Evolutionary conservation across 2,329 filamentous ascomycete genomes (phyloP), one percentile per base, ranked within the genome.

Genomic region (Penicillium sp.): DNA sequence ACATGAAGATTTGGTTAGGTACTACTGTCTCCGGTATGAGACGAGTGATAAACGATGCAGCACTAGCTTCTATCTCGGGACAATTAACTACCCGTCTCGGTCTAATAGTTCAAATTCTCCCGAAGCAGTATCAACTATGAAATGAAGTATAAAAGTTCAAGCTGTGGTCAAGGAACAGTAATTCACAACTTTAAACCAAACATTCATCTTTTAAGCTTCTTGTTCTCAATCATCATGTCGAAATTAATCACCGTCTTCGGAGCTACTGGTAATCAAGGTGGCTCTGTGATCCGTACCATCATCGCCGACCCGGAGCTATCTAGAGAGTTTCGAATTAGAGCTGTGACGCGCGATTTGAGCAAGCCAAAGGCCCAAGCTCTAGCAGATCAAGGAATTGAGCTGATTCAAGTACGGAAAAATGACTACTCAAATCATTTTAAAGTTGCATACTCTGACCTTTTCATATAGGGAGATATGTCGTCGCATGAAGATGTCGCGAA

Each of bases 171-270:
- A 19, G n/a, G 6, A 42, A 19, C 17, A 26, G 38, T 53, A 15
- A 45, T 45, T 26, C 1, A 45, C 12, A 13, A 13, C 19, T 26
- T 5, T 22, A 42, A 42, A 9, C 3, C 17, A 42, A 42, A 8
- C 6, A 6, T 22, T 42, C 17, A 3, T 19, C 19, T 9, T 19
- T 8, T 12, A 19, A 19, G 22, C 19, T 15, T 24, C 42, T 24
- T 9, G 22, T 4, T 26, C 13, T 45, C 19, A 24, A 45, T 19
- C 22, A 26, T 4, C 12, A 53, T 53, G 50, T 53, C 50, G 4
- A 53, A 53, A 38, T n/a, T 53, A 9, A 53, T 45, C 30, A 53
- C 50, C 28, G 33, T 53, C 33, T 53, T 53, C 30, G 50, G 28
- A 15, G 50, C 33, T 4, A 53, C 50, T 10, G 33, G 50, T 15